These are phyloP conservation scores for Fraxinus floribunda DNA, from an alignment of 305 asterid species.

Conservation along the genomic window DNA sequence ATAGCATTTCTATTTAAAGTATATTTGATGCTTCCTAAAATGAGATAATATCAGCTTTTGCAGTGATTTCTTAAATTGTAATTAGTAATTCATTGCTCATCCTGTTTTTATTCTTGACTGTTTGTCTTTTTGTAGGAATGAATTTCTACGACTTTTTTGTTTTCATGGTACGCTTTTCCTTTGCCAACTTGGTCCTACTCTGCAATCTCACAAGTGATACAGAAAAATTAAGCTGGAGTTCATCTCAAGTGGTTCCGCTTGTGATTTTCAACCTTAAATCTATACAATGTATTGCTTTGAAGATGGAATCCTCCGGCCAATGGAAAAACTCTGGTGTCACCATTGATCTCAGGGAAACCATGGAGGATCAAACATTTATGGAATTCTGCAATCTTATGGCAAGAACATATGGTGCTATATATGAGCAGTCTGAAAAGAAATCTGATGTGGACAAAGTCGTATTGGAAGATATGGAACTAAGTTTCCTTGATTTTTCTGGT, in stretches of 20 bases:
- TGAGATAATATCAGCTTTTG: neutral
- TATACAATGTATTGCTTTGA: conserved; percentile 40
- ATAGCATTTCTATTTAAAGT: neutral
- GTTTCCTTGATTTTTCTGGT: conserved; percentile 24
- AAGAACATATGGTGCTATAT: conserved; percentile 44
- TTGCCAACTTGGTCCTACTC: conserved; percentile 67
- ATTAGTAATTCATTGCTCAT: conserved; percentile 4
- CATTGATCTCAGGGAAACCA: conserved; percentile 29
- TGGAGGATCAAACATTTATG: conserved; percentile 51
- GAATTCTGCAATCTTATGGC: conserved; percentile 54
- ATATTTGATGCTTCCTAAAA: neutral
- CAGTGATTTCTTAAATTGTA: neutral
- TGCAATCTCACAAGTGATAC: conserved; percentile 32
- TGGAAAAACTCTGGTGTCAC: conserved; percentile 31
- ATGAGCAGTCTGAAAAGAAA: conserved; percentile 23
- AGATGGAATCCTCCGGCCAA: conserved; percentile 51
- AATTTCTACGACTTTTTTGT: conserved; percentile 70
- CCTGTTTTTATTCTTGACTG: conserved; percentile 8
- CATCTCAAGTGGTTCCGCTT: conserved; percentile 40
- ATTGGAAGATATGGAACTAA: conserved; percentile 30
- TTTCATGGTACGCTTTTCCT: conserved; percentile 67
- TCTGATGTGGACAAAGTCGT: conserved; percentile 17
- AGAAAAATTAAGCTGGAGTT: conserved; percentile 22
- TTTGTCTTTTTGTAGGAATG: conserved; percentile 56
- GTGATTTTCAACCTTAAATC: conserved; percentile 56